Evolutionary conservation across 768 basidiomycete genomes (phyloP).

Genomic region (Phanerochaete carnosa): DNA sequence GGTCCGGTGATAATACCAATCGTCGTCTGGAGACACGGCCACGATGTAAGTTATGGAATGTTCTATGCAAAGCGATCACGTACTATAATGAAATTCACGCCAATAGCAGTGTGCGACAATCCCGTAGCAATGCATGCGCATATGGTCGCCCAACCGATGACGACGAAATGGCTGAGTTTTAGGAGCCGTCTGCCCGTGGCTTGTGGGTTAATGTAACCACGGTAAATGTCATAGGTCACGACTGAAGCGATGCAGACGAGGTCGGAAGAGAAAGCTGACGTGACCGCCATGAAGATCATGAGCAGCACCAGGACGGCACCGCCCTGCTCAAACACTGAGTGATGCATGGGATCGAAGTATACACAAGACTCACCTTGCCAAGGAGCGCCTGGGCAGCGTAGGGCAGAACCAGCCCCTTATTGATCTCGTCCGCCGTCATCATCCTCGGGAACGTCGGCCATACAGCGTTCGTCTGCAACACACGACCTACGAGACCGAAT

Average conservation of each 20-base stretch:
- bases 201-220: conserved; percentile 9
- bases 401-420: conserved; percentile 26
- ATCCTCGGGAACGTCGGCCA: conserved; percentile 11
- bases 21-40: not conserved
- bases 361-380: conserved; percentile 16
- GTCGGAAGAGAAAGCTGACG: conserved; percentile 24
- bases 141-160: conserved; percentile 3
- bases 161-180: conserved; percentile 8
- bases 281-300: conserved; percentile 29
- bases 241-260: conserved; percentile 16
- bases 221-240: conserved; percentile 17
- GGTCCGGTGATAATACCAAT: conserved; percentile 10
- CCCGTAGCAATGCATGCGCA: conserved; percentile 11
- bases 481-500: conserved; percentile 28
- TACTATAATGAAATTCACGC: conserved; percentile 14
- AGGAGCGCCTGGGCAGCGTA: conserved; percentile 25
- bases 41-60: not conserved
- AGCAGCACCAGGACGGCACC: conserved; percentile 27
- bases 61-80: not conserved
- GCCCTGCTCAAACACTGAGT: conserved; percentile 1
- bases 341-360: not conserved
- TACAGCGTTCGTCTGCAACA: conserved; percentile 14
- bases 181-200: conserved; percentile 9
- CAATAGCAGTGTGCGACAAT: conserved; percentile 10
- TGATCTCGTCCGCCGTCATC: conserved; percentile 14